These are phyloP conservation scores for Cenchrus americanus DNA, from an alignment of 176 grass and related monocot species.

Conservation along the genomic window DNA sequence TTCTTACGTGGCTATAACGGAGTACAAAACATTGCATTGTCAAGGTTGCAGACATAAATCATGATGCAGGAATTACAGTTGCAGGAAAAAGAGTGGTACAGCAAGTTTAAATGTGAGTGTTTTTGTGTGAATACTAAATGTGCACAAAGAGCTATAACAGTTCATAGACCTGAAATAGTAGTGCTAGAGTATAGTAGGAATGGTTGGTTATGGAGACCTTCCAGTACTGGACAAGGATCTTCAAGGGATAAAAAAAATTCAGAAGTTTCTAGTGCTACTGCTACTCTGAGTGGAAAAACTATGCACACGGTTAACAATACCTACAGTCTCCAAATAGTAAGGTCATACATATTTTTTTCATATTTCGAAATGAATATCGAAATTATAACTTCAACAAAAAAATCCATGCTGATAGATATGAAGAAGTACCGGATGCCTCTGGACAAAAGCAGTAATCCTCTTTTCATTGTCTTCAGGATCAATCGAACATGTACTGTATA, in stretches of 20 bases:
- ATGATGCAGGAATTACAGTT: slow-evolving; percentile 15
- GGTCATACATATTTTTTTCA: background rate
- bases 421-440: slow-evolving; percentile 69
- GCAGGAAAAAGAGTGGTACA: slow-evolving; percentile 17
- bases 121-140: slow-evolving; percentile 19
- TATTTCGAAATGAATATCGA: slow-evolving; percentile 20
- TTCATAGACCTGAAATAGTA: slow-evolving; percentile 22
- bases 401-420: slow-evolving; percentile 26
- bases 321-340: slow-evolving; percentile 3
- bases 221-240: slow-evolving; percentile 11
- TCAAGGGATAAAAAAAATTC: background rate
- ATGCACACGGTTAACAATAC: slow-evolving; percentile 12
- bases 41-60: slow-evolving; percentile 14
- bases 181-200: slow-evolving; percentile 25
- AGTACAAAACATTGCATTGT: background rate
- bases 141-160: slow-evolving; percentile 6
- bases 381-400: slow-evolving; percentile 43
- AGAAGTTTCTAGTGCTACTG: slow-evolving; percentile 24
- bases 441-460: slow-evolving; percentile 77
- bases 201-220: slow-evolving; percentile 16
- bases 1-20: background rate
- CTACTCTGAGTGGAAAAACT: background rate
- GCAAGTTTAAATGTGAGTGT: slow-evolving; percentile 13
- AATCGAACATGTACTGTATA: slow-evolving; percentile 97
- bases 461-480: slow-evolving; percentile 87